Evolutionary conservation across 139 green algal genomes (phyloP).

Genomic region (Gonium pectorale): DNA sequence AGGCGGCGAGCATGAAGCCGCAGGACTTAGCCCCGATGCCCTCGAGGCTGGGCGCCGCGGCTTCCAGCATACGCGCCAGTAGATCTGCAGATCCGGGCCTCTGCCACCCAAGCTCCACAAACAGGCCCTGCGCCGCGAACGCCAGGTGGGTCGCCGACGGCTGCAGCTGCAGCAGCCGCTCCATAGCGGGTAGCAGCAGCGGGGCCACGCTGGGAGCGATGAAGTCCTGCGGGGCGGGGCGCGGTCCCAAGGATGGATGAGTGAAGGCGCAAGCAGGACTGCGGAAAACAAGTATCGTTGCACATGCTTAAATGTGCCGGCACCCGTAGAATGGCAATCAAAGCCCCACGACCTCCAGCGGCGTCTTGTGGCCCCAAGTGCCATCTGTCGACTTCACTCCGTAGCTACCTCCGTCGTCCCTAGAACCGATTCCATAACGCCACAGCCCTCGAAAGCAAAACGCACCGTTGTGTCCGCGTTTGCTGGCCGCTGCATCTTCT

Average conservation of each 20-base stretch:
- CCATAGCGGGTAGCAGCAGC: not conserved
- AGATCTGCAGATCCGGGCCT: not conserved
- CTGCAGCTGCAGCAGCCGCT: not conserved
- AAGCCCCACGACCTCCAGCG: not conserved
- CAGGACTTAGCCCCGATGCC: not conserved
- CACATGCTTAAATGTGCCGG: too few species aligned
- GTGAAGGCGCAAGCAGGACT: not conserved
- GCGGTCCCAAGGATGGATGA: too few species aligned
- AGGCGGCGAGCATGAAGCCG: slow-evolving; percentile 2
- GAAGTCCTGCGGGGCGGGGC: not conserved
- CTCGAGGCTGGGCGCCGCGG: not conserved
- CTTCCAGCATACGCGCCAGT: not conserved
- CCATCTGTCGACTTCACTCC: not conserved
- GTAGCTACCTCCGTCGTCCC: not conserved
- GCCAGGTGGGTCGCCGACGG: not conserved
- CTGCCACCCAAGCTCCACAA: slow-evolving; percentile 4
- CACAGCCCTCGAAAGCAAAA: too few species aligned
- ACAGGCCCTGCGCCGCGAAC: not conserved
- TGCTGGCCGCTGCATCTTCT: not conserved
- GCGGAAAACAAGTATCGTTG: not conserved
- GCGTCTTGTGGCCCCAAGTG: not conserved
- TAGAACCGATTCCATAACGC: too few species aligned
- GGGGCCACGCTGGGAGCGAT: not conserved
- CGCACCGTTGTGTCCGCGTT: not conserved
- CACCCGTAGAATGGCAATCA: too few species aligned